These are phyloP conservation scores for Rhinocladiella mackenziei DNA, from an alignment of 2,329 filamentous ascomycete genomes.

Conservation along the genomic window DNA sequence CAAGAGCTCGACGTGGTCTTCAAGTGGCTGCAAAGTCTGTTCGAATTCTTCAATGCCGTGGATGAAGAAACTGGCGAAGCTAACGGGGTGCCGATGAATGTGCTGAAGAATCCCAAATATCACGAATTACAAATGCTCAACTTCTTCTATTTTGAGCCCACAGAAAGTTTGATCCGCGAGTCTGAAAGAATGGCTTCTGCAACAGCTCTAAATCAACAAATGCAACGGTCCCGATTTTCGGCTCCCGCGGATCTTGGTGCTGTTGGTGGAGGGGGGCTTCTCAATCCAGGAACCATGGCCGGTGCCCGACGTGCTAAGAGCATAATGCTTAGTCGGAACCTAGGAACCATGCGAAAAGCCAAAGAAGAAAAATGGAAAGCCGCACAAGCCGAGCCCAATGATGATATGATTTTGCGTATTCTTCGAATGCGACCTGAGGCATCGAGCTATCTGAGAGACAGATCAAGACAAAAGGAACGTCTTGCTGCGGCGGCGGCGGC, in stretches of 20 bases:
- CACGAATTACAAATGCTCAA: conserved; percentile 93
- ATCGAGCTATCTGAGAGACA: conserved; percentile 77
- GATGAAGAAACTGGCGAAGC: conserved; percentile 80
- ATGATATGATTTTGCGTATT: conserved; percentile 96
- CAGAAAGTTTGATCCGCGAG: conserved; percentile 86
- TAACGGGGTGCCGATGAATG: conserved; percentile 81
- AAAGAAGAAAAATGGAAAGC: conserved; percentile 96
- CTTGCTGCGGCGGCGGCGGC: conserved; percentile 85
- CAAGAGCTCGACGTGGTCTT: conserved; percentile 93
- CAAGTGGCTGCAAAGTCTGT: conserved; percentile 85
- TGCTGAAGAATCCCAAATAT: conserved; percentile 96
- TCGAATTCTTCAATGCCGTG: conserved; percentile 90
- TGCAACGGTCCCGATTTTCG: conserved; percentile 63
- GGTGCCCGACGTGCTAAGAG: conserved; percentile 56
- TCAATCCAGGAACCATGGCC: conserved; percentile 46
- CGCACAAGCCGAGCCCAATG: conserved; percentile 90
- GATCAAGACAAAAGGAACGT: conserved; percentile 89
- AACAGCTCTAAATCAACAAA: conserved; percentile 72
- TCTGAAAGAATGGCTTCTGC: conserved; percentile 93
- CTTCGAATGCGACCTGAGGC: conserved; percentile 93
- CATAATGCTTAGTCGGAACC: conserved; percentile 89
- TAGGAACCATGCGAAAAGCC: conserved; percentile 92
- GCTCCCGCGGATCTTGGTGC: conserved; percentile 55
- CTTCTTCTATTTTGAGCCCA: conserved; percentile 97
- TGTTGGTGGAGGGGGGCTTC: conserved; percentile 46